phyloP scores from a whole-genome alignment of 345 rosid species.

The Gossypium mustelinum region DNA sequence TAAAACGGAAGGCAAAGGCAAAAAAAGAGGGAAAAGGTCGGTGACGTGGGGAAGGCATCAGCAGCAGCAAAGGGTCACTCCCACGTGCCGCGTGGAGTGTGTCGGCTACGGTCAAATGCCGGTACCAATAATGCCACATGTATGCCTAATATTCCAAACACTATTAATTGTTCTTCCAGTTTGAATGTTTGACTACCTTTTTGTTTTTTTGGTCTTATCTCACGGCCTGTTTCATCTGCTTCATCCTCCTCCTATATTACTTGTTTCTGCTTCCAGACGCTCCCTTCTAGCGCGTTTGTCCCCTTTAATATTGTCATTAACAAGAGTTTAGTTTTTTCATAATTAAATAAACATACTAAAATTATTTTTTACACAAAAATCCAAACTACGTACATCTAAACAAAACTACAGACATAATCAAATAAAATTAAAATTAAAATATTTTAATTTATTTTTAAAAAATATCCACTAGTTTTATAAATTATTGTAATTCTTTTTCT shows the following conservation, averaged over 20 bases:
- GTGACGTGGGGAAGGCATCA: conserved; percentile 16
- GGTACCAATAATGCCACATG: conserved; percentile 71
- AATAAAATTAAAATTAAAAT: no score
- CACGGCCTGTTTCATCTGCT: not conserved
- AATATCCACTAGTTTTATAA: not conserved
- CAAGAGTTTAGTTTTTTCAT: no score
- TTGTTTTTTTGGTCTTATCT: not conserved
- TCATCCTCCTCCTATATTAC: not conserved
- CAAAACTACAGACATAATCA: no score
- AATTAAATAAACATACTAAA: no score
- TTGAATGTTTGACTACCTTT: conserved; percentile 46
- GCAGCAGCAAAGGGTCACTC: conserved; percentile 12
- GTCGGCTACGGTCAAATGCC: conserved; percentile 80
- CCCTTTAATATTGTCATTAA: not conserved
- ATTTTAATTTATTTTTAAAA: no score
- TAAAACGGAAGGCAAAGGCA: no score
- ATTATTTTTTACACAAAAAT: no score
- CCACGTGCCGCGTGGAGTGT: conserved; percentile 27
- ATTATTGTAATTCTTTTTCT: no score
- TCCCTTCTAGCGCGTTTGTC: conserved; percentile 15
- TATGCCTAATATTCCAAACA: conserved; percentile 30
- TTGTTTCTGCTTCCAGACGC: conserved; percentile 16
- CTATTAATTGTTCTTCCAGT: not conserved
- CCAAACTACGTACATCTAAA: no score
- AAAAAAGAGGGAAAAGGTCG: not conserved